Percentiles rank a stretch among this genome's conserved stretches.
Conservation (phyloP, 1,284 basidiomycete species). For the Cerrena zonata region DNA sequence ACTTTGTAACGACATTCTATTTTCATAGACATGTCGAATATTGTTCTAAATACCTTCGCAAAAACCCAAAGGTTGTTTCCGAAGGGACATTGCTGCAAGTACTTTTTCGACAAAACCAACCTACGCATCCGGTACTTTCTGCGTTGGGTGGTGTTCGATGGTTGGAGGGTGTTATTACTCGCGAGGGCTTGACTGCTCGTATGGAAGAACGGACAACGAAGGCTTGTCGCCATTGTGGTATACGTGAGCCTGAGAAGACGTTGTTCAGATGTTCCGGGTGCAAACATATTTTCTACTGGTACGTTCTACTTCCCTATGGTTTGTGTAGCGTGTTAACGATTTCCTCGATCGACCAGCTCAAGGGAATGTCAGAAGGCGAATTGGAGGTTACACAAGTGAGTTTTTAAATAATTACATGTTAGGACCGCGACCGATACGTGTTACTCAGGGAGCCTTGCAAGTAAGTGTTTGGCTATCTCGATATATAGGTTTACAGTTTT, state of each 20-base stretch:
- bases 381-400: constrained; percentile 21
- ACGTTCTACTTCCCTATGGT: constrained; percentile 1
- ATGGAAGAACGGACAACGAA: constrained; percentile 13
- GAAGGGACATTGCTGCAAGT: constrained; percentile 7
- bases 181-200: constrained; percentile 7
- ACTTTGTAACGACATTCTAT: neutral
- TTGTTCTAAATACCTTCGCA: constrained; percentile 16
- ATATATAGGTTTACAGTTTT: neutral
- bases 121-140: constrained; percentile 12
- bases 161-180: constrained; percentile 7
- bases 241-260: constrained; percentile 14
- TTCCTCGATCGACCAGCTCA: constrained; percentile 10
- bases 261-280: constrained; percentile 17
- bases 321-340: neutral
- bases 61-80: constrained; percentile 14
- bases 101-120: constrained; percentile 7
- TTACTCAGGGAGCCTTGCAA: constrained; percentile 1
- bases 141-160: constrained; percentile 16
- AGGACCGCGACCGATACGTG: neutral
- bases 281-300: constrained; percentile 21
- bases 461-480: neutral
- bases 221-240: constrained; percentile 13
- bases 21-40: constrained; percentile 12
- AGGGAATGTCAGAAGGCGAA: constrained; percentile 19
- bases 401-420: neutral